Conservation (phyloP, 2,329 filamentous ascomycete genomes). For the Leptographium radiaticola region DNA sequence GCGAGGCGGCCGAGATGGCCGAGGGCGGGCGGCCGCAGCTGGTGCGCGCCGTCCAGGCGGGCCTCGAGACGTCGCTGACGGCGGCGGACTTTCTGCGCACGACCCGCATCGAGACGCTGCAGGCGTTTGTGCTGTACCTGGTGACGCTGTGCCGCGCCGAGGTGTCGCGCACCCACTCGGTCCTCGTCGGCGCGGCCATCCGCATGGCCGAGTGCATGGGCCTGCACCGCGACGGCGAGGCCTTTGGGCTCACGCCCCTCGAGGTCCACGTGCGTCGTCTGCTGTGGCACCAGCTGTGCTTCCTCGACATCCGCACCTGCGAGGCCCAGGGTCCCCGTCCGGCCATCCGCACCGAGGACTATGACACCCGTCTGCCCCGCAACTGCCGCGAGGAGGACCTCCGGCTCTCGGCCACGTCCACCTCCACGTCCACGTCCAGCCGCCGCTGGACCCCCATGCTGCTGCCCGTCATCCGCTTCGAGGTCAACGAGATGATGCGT, state of each 20-base stretch:
- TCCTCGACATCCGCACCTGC: conserved; percentile 61
- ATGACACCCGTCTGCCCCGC: conserved; percentile 58
- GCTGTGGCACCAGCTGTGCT: conserved; percentile 68
- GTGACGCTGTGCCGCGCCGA: conserved; percentile 58
- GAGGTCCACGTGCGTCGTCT: conserved; percentile 60
- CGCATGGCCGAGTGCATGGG: conserved; percentile 69
- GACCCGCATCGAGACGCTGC: conserved; percentile 58
- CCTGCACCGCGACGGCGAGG: conserved; percentile 55
- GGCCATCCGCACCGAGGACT: conserved; percentile 60
- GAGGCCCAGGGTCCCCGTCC: conserved; percentile 62
- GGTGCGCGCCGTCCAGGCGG: conserved; percentile 51
- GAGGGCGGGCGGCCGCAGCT: conserved; percentile 8
- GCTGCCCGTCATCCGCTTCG: conserved; percentile 54
- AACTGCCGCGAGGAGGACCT: conserved; percentile 58
- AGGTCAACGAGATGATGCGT: conserved; percentile 61
- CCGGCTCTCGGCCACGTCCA: conserved; percentile 25
- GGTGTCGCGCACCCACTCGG: conserved; percentile 60
- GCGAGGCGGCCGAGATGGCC: conserved; percentile 35
- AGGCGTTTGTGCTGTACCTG: conserved; percentile 66
- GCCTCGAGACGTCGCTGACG: conserved; percentile 52
- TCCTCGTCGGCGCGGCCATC: conserved; percentile 57
- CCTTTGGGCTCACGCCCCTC: conserved; percentile 51
- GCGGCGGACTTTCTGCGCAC: conserved; percentile 60
- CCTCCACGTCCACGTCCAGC: too few relatives aligned
- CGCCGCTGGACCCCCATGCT: conserved; percentile 52